phyloP scores from a whole-genome alignment of 768 basidiomycete genomes.

The Boletus speciosus region DNA sequence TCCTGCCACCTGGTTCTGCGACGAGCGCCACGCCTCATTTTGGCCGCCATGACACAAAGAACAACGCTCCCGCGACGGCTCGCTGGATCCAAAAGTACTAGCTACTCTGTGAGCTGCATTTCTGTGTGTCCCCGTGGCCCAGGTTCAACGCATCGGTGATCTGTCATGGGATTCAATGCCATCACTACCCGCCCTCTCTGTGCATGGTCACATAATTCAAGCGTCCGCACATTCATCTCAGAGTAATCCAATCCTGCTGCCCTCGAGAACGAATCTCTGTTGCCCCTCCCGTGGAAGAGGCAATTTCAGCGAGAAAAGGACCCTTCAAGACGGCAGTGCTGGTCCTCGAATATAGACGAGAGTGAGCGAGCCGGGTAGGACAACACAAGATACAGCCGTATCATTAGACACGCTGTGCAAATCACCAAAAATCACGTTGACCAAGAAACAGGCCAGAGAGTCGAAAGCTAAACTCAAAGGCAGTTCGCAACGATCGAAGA shows the following conservation, averaged over 20 bases:
- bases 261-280: slow-evolving; percentile 61
- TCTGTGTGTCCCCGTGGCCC: slow-evolving; percentile 34
- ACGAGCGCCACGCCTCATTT: slow-evolving; percentile 3
- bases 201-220: slow-evolving; percentile 17
- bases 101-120: slow-evolving; percentile 21
- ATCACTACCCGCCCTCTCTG: slow-evolving; percentile 18
- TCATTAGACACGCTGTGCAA: slow-evolving; percentile 11
- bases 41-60: background rate
- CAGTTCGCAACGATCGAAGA: slow-evolving; percentile 12
- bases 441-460: slow-evolving; percentile 18
- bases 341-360: slow-evolving; percentile 12
- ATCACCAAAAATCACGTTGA: slow-evolving; percentile 5
- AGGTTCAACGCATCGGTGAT: slow-evolving; percentile 20
- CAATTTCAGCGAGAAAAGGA: slow-evolving; percentile 36
- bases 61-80: slow-evolving; percentile 21
- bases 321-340: slow-evolving; percentile 9
- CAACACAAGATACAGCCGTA: slow-evolving; percentile 3
- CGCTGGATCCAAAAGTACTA: slow-evolving; percentile 26
- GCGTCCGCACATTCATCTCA: slow-evolving; percentile 11
- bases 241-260: slow-evolving; percentile 31
- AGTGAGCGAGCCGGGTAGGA: slow-evolving; percentile 11
- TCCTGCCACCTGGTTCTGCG: slow-evolving; percentile 26
- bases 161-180: slow-evolving; percentile 1
- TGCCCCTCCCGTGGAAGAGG: slow-evolving; percentile 42
- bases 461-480: slow-evolving; percentile 23